These are phyloP conservation scores for Fusarium ramigenum DNA, from an alignment of 2,329 filamentous ascomycete species.

Conservation along the genomic window DNA sequence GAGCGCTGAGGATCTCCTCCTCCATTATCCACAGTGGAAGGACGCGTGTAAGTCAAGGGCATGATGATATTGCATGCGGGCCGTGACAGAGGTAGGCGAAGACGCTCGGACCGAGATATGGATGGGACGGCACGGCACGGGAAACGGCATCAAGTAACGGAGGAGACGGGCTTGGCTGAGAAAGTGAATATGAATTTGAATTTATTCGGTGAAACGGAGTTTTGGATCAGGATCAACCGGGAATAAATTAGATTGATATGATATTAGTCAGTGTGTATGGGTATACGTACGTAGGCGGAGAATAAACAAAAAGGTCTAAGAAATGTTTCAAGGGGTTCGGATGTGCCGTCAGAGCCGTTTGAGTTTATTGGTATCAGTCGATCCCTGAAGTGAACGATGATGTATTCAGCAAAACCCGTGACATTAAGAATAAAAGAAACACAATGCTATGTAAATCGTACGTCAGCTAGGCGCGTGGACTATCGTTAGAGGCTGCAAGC, in stretches of 20 bases:
- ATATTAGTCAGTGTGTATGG: neutral
- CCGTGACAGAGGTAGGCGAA: neutral
- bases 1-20: neutral
- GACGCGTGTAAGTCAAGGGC: slow-evolving; percentile 17
- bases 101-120: slow-evolving; percentile 9
- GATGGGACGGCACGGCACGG: slow-evolving; percentile 21
- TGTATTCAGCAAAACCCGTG: neutral
- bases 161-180: neutral
- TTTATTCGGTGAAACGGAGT: neutral
- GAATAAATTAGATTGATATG: neutral
- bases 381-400: neutral
- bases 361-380: neutral
- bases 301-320: neutral
- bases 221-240: neutral
- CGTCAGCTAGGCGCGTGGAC: slow-evolving; percentile 1
- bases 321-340: slow-evolving; percentile 12
- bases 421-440: neutral
- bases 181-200: neutral
- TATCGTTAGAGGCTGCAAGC: neutral
- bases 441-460: slow-evolving; percentile 3
- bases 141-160: slow-evolving; percentile 2
- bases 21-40: neutral
- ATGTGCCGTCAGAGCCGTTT: slow-evolving; percentile 34
- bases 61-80: neutral
- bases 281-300: neutral